Evolutionary conservation across 345 rosid genomes (phyloP).

Genomic region (Melaleuca quinquenervia): DNA sequence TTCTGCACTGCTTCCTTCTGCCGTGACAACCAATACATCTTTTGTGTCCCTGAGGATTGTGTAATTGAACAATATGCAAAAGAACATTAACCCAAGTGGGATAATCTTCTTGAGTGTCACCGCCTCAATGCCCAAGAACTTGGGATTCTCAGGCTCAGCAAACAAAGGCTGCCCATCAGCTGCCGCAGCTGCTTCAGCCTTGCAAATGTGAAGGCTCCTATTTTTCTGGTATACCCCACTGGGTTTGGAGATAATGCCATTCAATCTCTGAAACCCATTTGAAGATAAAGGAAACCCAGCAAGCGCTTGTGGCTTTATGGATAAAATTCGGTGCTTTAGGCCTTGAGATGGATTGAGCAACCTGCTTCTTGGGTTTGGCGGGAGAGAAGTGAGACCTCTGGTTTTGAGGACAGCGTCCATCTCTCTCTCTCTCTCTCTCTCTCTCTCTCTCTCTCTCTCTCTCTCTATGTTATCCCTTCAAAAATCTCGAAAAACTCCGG

Average conservation of each 20-base stretch:
- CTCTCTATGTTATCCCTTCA: neutral
- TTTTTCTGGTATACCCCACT: conserved; percentile 26
- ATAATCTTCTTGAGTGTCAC: conserved; percentile 73
- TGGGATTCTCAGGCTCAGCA: conserved; percentile 38
- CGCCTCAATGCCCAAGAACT: conserved; percentile 64
- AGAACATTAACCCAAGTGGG: conserved; percentile 92
- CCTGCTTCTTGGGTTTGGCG: conserved; percentile 41
- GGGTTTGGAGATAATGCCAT: conserved; percentile 31
- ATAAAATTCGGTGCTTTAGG: conserved; percentile 65
- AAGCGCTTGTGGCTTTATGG: conserved; percentile 32
- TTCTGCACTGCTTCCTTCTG: conserved; percentile 91
- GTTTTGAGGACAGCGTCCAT: conserved; percentile 74
- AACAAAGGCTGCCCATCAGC: conserved; percentile 47
- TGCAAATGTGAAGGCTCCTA: conserved; percentile 49
- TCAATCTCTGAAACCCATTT: conserved; percentile 10
- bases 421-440: conserved; percentile 11
- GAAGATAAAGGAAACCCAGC: conserved; percentile 42
- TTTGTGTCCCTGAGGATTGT: conserved; percentile 95
- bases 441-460: neutral
- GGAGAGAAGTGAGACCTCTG: conserved; percentile 66
- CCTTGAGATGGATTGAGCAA: conserved; percentile 45
- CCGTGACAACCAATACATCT: conserved; percentile 95
- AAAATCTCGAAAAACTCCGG: neutral
- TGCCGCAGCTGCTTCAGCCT: conserved; percentile 74
- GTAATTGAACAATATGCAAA: conserved; percentile 89